Base-by-base conservation (phyloP, 2,329 filamentous ascomycete genomes). In the Aspergillus sp. region DNA sequence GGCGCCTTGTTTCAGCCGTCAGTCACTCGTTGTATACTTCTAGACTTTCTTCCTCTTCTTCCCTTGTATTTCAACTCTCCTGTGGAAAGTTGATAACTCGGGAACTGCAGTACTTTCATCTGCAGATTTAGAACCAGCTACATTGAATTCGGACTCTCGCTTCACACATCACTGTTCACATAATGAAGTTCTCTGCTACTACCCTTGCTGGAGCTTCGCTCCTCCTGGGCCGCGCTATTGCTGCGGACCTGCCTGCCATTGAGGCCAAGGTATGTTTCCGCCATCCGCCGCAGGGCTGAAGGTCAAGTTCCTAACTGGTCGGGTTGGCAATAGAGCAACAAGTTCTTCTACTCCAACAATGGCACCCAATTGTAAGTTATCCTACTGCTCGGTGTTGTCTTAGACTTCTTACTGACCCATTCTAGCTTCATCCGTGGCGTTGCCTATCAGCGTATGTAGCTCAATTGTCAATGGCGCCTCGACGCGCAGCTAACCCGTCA, bases 291-390 rank as follows among this genome's bases (percentile, higher is more conserved):
- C 62, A 49, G 52, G 53, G 30, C 47, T 39, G 21, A 30, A 8
- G 32, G 48, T 53, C 54, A n/a, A 47, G 25, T 55, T 19, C 12
- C 47, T 47, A 21, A 57, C 30, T 32, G 21, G 57, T 61, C 48
- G 55, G 58, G 10, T 5, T 30, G 21, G 32, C 12, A 32, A 19
- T 72, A 89, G 85, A 89, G 91, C 69, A 86, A 86, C 74, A 93
- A 95, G 79, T 94, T 97, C 84, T 97, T 96, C 84, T 93, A 90
- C 83, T 85, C 91, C 78, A 90, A 89, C 76, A 90, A 89, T 76
- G 89, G 89, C 70, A 89, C 87, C 23, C 85, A 91, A 80, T 91
- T 91, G 83, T 87, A 79, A 73, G 81, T 62, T 10, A 36, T 30
- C 12, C 7, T 19, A 9, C 30, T 13, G 1, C 4, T 23, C 4